Base-by-base conservation (phyloP, 441 rosid species). In the Erodium texanum region DNA sequence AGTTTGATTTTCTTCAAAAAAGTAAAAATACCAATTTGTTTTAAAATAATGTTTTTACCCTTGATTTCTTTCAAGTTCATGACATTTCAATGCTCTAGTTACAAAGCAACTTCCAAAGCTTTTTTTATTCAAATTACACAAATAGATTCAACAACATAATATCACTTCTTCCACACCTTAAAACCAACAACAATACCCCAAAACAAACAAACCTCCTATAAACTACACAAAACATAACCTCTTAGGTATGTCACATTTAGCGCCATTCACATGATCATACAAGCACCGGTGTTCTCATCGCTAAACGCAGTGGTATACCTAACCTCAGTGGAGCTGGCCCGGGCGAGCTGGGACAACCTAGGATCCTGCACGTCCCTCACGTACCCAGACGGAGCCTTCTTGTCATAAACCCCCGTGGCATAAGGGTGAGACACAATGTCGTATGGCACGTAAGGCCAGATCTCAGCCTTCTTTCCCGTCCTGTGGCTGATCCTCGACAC, bases 291-390 rank as follows among this genome's bases (percentile, higher is more conserved):
- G 66, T 93, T 93, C 56, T 93, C 97, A 2, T 93, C 98, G 24
- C 97, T 93, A 69, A 93, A 93, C 7, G 98, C 96, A 1, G 98
- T 90, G 48, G 97, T 90, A 82, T 90, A 90, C 56, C 96, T 73
- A 48, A 93, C 96, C 75, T 93, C 98, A 0, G 90, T 84, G 10
- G 98, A 93, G 77, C 89, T 90, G 29, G 98, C 98, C 70, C 98
- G 96, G 50, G 98, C 97, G 3, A 93, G 87, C 0, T 85, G 80
- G 0, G 79, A 76, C 63, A 66, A 77, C 0, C 75, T 84, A 3
- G 93, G 92, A 76, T 89, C 95, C 6, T 85, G 76, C 0, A 83
- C 56, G 65, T 79, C 83, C 61, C 97, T 80, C 52, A 93, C 98
- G 80, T 86, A 93, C n/a, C 98, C 98, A 1, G 84, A 52, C 0